Conservation (phyloP, 2,329 filamentous ascomycete genomes). For the Lojkania enalia region DNA sequence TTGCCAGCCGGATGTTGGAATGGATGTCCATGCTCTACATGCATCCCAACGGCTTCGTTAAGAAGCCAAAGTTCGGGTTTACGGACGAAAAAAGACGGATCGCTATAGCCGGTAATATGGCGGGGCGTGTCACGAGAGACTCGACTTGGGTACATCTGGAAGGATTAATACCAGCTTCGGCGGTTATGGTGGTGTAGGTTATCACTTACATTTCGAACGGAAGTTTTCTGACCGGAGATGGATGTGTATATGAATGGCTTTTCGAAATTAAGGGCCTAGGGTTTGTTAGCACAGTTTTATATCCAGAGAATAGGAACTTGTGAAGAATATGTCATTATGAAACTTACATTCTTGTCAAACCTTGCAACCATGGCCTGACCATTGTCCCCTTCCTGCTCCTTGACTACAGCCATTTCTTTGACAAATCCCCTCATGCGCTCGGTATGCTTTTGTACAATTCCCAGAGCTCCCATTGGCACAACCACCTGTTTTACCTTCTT, state of each 20-base stretch:
- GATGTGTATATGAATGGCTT: slow-evolving; percentile 5
- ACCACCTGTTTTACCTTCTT: background rate
- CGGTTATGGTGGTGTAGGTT: no score
- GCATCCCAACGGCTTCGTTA: no score
- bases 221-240: slow-evolving; percentile 8
- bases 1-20: no score
- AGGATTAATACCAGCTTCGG: no score
- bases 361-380: background rate
- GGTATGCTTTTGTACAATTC: slow-evolving; percentile 27
- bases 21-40: no score
- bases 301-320: background rate
- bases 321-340: no score
- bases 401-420: background rate
- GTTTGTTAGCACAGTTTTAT: background rate
- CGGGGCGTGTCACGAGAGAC: no score
- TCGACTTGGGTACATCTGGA: no score
- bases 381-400: background rate
- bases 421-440: slow-evolving; percentile 6
- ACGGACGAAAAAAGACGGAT: no score
- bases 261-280: slow-evolving; percentile 1
- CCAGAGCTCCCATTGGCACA: slow-evolving; percentile 27
- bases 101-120: no score
- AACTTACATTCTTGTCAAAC: background rate
- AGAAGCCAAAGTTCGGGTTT: no score
- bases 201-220: slow-evolving; percentile 8